phyloP scores from a whole-genome alignment of 495 filamentous ascomycete species.

The Podospora pseudopauciseta region DNA sequence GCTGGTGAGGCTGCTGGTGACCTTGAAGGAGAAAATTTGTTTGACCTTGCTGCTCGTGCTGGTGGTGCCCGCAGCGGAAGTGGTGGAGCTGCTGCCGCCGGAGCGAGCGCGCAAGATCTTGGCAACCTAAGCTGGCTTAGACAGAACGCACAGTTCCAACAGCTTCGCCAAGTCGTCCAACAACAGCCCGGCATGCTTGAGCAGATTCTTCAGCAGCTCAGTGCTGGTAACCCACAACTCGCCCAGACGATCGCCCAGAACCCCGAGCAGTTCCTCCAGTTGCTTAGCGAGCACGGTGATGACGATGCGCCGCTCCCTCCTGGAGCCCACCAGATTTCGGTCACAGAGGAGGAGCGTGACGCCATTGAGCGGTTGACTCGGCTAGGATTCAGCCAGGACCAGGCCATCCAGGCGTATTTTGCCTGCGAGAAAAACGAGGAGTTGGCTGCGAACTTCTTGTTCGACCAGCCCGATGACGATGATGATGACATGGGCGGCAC shows the following conservation, averaged over 20 bases:
- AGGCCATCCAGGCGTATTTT: slow-evolving; percentile 97
- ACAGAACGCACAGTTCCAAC: slow-evolving; percentile 94
- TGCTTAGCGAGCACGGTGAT: slow-evolving; percentile 79
- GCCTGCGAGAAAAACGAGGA: slow-evolving; percentile 99
- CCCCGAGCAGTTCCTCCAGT: slow-evolving; percentile 85
- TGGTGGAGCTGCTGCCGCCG: slow-evolving; percentile 37
- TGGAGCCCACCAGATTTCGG: slow-evolving; percentile 81
- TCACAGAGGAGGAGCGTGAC: slow-evolving; percentile 93
- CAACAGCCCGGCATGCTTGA: slow-evolving; percentile 97
- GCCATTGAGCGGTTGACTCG: slow-evolving; percentile 92
- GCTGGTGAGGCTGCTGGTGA: slow-evolving; percentile 51
- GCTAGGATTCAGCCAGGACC: slow-evolving; percentile 87
- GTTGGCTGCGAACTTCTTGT: slow-evolving; percentile 93
- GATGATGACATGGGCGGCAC: slow-evolving; percentile 39
- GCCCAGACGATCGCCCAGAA: slow-evolving; percentile 85
- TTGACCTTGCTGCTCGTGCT: slow-evolving; percentile 81
- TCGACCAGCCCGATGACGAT: slow-evolving; percentile 91
- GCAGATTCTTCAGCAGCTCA: slow-evolving; percentile 93
- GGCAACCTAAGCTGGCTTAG: slow-evolving; percentile 92
- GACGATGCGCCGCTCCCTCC: slow-evolving; percentile 77
- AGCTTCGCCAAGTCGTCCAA: slow-evolving; percentile 93
- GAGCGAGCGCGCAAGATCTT: slow-evolving; percentile 52
- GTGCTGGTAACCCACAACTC: slow-evolving; percentile 91
- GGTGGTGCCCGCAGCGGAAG: slow-evolving; percentile 37
- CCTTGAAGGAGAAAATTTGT: slow-evolving; percentile 79